Evolutionary conservation across 129 eudicot species (phyloP), one percentile per base, ranked within the genome.

Genomic region (Chrysanthemum makinoi): DNA sequence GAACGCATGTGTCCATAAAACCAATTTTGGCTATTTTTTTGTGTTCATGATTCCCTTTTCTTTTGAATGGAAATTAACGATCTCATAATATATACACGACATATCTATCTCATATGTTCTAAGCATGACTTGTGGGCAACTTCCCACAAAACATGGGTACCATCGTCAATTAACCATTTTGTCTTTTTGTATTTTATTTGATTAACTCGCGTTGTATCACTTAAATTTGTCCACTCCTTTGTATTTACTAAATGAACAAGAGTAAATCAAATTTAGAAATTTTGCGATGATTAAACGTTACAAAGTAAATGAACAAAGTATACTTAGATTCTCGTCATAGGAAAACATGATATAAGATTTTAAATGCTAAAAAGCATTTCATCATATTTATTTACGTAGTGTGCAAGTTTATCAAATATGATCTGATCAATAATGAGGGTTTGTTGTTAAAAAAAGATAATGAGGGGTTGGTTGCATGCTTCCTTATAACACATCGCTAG

Each of bases 1-100:
- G 35, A 51, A 69, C 30, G n/a, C 74, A 33, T 54, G 63, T 54
- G 52, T 39, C 53, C 13, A 35, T 55, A 16, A 70, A 70, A 70
- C 39, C 35, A 43, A 55, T 14, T 24, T 24, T 24, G 28, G 28
- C 28, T 24, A 24, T 24, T 24, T 3, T 24, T 24, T 24, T 3
- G 1, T 24, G 28, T 24, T 24, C 28, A 24, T 24, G 28, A 24
- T 24, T 24, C 28, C 28, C 28, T 24, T 24, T 24, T 24, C 28
- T 24, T 24, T 24, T 24, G 28, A 1, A 24, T 24, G 28, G 2
- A 2, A 24, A 24, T 24, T 24, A 24, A 24, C 28, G 1, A 2
- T 24, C 28, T 2, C 28, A 24, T 24, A 24, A 24, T 24, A 24
- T 24, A 24, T 24, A 24, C 2, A 24, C 28, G 2, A 24, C 28